phyloP scores from a whole-genome alignment of 2,329 filamentous ascomycete species.

The Trichoderma atrobrunneum region DNA sequence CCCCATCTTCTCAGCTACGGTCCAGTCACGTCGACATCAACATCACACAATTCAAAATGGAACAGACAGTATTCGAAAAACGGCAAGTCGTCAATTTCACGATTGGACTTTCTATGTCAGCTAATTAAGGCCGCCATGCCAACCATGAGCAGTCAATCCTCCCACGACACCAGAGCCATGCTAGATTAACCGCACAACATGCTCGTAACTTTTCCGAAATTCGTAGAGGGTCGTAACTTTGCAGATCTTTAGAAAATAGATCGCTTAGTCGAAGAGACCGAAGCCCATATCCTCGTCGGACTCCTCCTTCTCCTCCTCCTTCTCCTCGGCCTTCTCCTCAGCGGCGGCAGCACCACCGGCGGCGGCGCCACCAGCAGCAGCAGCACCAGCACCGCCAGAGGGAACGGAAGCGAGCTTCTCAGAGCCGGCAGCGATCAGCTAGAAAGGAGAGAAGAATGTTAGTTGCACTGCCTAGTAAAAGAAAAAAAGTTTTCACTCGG shows the following conservation, averaged over 20 bases:
- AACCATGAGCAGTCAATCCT: constrained; percentile 33
- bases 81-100: constrained; percentile 32
- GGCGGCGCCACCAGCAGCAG: constrained; percentile 65
- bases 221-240: constrained; percentile 33
- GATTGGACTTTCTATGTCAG: constrained; percentile 29
- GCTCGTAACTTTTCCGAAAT: constrained; percentile 35
- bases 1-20: too few species aligned
- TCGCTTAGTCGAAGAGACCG: constrained; percentile 71
- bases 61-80: constrained; percentile 22
- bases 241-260: constrained; percentile 28
- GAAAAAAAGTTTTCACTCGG: neutral
- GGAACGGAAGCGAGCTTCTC: constrained; percentile 97
- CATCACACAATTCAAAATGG: neutral
- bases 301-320: constrained; percentile 58
- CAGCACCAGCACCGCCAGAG: constrained; percentile 68
- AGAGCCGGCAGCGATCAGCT: constrained; percentile 90
- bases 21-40: neutral
- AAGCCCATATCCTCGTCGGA: constrained; percentile 76
- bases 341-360: constrained; percentile 61
- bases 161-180: constrained; percentile 32
- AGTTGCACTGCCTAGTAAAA: neutral
- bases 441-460: constrained; percentile 7
- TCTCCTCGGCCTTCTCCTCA: constrained; percentile 89
- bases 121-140: constrained; percentile 30
- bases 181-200: constrained; percentile 33